Base-by-base conservation (phyloP, 208 protist genomes). In the Porcisia hertigi region DNA sequence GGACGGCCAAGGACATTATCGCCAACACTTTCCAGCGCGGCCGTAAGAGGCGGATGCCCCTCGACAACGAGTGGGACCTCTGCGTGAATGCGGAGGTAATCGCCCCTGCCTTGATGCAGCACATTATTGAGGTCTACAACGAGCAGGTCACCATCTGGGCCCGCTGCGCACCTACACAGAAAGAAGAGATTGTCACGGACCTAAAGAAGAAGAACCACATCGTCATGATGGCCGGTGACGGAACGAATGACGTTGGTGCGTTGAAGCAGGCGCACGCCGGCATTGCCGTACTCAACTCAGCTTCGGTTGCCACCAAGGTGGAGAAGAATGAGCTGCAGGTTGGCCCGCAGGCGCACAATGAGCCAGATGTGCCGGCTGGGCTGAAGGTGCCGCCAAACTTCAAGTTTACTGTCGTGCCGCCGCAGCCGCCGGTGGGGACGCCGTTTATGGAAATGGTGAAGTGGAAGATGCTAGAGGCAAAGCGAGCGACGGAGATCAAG, bases 191-290 rank as follows among this genome's bases (percentile, higher is more conserved):
- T 71, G 87, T 98, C 11, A 90, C 76, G 14, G 86, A 92, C 57
- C 85, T 99, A 12, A 97, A 98, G 81, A 73, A 89, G 58, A 89
- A 94, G 80, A 82, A 85, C 7, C 88, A 97, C 76, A 87, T 92
- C n/a, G 93, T 97, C 45, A 89, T 98, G 71, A 98, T 98, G 92
- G 88, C 91, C 20, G 96, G 97, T 63, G 97, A 98, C 83, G 97
- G 97, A 75, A 98, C 94, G n/a, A 98, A 98, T 87, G 97, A 99
- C 85, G 99, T 99, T 18, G 99, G 98, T 41, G 99, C 99, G 34
- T 90, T 99, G 9, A 99, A 99, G 88, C 96, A 99, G 81, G 97
- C 98, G 5, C 94, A 99, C 84, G 98, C 99, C 1, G 99, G 99
- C 67, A 91, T 99, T 66, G 98, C 98, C 9, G 86, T 99, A 62